phyloP scores from a whole-genome alignment of 164 flowering plant species.

The Chimonanthus praecox region DNA sequence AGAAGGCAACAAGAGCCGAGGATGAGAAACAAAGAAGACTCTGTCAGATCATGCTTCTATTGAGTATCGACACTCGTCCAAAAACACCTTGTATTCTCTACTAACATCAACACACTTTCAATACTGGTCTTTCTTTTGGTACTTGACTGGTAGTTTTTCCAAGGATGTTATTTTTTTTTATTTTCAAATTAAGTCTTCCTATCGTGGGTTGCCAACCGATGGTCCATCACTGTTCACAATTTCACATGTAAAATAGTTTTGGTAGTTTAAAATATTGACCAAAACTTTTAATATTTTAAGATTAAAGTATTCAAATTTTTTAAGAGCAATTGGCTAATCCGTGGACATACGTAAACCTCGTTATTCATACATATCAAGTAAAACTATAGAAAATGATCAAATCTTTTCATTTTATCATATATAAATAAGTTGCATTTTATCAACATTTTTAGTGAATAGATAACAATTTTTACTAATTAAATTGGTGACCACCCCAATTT shows the following conservation, averaged over 20 bases:
- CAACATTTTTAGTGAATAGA: too few relatives aligned
- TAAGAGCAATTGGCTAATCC: too few relatives aligned
- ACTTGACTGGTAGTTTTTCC: not conserved
- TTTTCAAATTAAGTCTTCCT: not conserved
- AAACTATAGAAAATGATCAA: too few relatives aligned
- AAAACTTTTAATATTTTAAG: too few relatives aligned
- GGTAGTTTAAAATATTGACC: too few relatives aligned
- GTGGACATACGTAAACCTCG: too few relatives aligned
- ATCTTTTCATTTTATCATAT: too few relatives aligned
- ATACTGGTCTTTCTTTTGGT: not conserved
- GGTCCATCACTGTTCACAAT: not conserved
- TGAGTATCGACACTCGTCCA: not conserved
- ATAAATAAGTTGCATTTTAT: too few relatives aligned
- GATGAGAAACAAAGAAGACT: constrained; percentile 11
- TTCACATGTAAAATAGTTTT: not conserved
- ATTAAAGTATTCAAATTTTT: too few relatives aligned
- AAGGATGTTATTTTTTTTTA: not conserved
- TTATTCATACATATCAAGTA: too few relatives aligned
- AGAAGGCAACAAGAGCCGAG: constrained; percentile 14
- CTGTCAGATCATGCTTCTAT: not conserved
- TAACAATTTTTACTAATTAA: too few relatives aligned
- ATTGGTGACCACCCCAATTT: too few relatives aligned
- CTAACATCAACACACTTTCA: not conserved
- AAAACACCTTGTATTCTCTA: not conserved
- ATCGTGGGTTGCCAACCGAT: not conserved